Conservation (phyloP, 2,329 filamentous ascomycete genomes). For the Pestalotiopsis sp. region DNA sequence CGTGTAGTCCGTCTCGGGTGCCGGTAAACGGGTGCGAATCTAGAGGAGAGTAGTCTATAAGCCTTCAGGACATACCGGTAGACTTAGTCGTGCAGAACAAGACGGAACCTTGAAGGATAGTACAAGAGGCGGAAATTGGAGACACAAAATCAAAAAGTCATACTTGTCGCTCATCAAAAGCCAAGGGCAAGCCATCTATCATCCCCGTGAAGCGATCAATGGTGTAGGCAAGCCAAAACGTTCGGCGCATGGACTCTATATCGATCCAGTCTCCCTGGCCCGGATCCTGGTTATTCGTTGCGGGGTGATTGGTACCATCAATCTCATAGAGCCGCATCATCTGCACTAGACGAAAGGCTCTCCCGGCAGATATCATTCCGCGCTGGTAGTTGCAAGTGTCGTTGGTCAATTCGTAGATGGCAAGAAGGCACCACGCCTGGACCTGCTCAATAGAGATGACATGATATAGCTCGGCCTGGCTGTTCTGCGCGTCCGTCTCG, state of each 20-base stretch:
- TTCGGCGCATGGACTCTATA: slow-evolving; percentile 17
- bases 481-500: neutral
- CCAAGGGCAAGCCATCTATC: neutral
- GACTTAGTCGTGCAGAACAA: too few relatives aligned
- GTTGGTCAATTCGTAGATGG: neutral
- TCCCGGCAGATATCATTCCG: neutral
- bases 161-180: neutral
- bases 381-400: neutral
- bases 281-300: slow-evolving; percentile 11
- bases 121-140: too few relatives aligned
- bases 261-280: slow-evolving; percentile 19
- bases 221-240: slow-evolving; percentile 20
- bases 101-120: too few relatives aligned
- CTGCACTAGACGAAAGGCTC: neutral
- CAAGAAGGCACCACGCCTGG: neutral
- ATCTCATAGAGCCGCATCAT: neutral
- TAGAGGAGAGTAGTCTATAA: too few relatives aligned
- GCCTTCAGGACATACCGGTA: too few relatives aligned
- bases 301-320: slow-evolving; percentile 11
- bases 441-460: neutral
- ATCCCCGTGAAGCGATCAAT: slow-evolving; percentile 18
- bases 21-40: too few relatives aligned
- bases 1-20: too few relatives aligned
- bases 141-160: neutral
- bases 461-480: neutral